Base-by-base conservation (phyloP, 2,329 filamentous ascomycete species). In the Apiospora pterosperma region DNA sequence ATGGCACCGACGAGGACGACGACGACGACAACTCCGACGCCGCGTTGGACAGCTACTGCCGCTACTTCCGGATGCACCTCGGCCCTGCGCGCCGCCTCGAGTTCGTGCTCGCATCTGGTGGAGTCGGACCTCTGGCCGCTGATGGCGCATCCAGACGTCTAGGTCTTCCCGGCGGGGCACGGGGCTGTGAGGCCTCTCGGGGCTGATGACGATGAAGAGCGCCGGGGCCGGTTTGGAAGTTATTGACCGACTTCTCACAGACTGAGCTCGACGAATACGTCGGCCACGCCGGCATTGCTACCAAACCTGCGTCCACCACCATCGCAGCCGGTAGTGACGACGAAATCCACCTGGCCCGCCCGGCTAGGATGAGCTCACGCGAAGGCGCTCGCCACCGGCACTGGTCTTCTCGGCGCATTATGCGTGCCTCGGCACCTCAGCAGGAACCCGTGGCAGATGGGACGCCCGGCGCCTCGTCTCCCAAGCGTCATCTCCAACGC, bases 41-140 rank as follows among this genome's bases (percentile, higher is more conserved):
- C 1, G 76, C 78, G 60, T 31, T 78, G 4, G 65, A 62, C 7
- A 64, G 72, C n/a, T 78, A 73, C 44, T 65, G 73, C 6, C 72
- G 72, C 31, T 77, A 73, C 58, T 63, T 74, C 4, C 66, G 66
- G 23, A 61, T 73, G 36, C 72, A 72, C 52, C 63, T 66, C 19
- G 71, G 72, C 42, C n/a, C 64, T 73, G 38, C 61, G 64, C n/a
- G 62, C 65, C 34, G 65, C 68, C 55, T 60, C 16, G 1, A 59
- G 67, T 5, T 68, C 73, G 5, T 75, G 73, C 72, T 69, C 71
- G n/a, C 36, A 74, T 36, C 67, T 75, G 59, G 68, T 69, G 16
- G 67, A 68, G 21, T 69, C 72, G 2, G 71, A 74, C 28, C 66
- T 78, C 12, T 69, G 64, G 63, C 69, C 70, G 8, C 68, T 75